Percentiles rank a stretch among this genome's conserved stretches.
Conservation (phyloP, 371 early-diverging fungal genomes). For the Mucor piriformis region DNA sequence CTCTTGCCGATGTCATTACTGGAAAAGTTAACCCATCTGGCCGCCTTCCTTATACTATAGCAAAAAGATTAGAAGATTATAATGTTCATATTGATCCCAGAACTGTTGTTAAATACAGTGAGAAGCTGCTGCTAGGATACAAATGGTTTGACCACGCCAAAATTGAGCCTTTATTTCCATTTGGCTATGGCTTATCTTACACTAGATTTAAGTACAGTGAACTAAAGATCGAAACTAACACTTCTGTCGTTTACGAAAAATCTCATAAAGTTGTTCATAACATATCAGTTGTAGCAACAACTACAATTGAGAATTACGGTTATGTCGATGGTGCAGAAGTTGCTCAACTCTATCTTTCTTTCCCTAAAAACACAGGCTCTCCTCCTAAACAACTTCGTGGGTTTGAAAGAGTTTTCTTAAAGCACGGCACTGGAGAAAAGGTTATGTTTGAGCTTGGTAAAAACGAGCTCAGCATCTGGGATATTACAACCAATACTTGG, state of each 20-base stretch:
- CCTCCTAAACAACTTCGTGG: slow-evolving; percentile 58
- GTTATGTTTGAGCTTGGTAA: slow-evolving; percentile 44
- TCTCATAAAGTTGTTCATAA: background rate
- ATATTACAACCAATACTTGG: slow-evolving; percentile 37
- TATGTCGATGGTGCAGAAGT: slow-evolving; percentile 57
- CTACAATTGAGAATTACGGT: slow-evolving; percentile 52
- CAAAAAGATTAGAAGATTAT: slow-evolving; percentile 44
- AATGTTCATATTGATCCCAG: background rate
- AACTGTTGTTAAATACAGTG: slow-evolving; percentile 40
- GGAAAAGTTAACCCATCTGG: slow-evolving; percentile 66
- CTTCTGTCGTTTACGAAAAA: background rate
- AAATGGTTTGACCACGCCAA: slow-evolving; percentile 50
- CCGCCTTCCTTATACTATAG: slow-evolving; percentile 64
- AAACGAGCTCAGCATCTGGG: slow-evolving; percentile 49
- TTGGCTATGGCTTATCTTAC: slow-evolving; percentile 69
- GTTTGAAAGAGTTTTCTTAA: slow-evolving; percentile 53
- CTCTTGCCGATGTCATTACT: slow-evolving; percentile 61
- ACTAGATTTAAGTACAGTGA: slow-evolving; percentile 55
- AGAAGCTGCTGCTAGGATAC: slow-evolving; percentile 62
- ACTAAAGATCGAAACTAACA: slow-evolving; percentile 14
- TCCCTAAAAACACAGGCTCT: slow-evolving; percentile 47
- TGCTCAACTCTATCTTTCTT: slow-evolving; percentile 56
- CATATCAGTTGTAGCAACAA: slow-evolving; percentile 34
- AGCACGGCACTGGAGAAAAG: slow-evolving; percentile 14
- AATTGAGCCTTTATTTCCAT: too few species aligned